phyloP scores from a whole-genome alignment of 352 stramenopile species.

The Globisporangium spiculum region DNA sequence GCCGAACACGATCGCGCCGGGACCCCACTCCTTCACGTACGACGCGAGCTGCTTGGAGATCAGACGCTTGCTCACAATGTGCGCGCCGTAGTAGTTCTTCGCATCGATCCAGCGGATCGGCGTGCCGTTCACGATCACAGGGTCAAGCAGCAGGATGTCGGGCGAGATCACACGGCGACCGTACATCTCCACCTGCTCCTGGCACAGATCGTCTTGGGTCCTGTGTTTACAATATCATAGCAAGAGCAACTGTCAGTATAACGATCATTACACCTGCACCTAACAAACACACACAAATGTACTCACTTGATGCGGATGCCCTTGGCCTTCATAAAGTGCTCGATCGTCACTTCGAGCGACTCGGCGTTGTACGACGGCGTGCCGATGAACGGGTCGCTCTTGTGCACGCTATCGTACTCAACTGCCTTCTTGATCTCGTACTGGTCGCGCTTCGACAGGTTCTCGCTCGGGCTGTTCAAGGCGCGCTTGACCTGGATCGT shows the following conservation, averaged over 20 bases:
- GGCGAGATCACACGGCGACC: slow-evolving; percentile 76
- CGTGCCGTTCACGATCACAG: slow-evolving; percentile 79
- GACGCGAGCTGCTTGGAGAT: slow-evolving; percentile 79
- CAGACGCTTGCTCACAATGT: slow-evolving; percentile 84
- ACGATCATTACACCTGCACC: background rate
- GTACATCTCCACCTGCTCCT: slow-evolving; percentile 59
- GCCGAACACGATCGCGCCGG: slow-evolving; percentile 79
- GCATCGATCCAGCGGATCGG: slow-evolving; percentile 86
- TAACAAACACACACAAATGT: background rate
- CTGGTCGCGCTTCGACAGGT: slow-evolving; percentile 66
- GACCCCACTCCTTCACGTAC: slow-evolving; percentile 87
- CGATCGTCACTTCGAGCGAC: slow-evolving; percentile 70
- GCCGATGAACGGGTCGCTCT: slow-evolving; percentile 80
- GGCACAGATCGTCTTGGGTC: slow-evolving; percentile 68
- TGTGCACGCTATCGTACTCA: slow-evolving; percentile 83
- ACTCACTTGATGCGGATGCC: slow-evolving; percentile 79
- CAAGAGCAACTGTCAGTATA: background rate
- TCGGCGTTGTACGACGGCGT: slow-evolving; percentile 63
- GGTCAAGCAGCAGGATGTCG: slow-evolving; percentile 78
- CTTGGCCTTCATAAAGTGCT: slow-evolving; percentile 66
- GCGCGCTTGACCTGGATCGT: slow-evolving; percentile 62
- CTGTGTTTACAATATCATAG: slow-evolving; percentile 17
- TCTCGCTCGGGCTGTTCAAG: slow-evolving; percentile 40
- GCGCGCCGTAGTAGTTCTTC: slow-evolving; percentile 88
- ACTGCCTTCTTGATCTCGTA: slow-evolving; percentile 66